Evolutionary conservation across 768 basidiomycete genomes (phyloP), one percentile per base, ranked within the genome.

Genomic region (Hebeloma cylindrosporum): DNA sequence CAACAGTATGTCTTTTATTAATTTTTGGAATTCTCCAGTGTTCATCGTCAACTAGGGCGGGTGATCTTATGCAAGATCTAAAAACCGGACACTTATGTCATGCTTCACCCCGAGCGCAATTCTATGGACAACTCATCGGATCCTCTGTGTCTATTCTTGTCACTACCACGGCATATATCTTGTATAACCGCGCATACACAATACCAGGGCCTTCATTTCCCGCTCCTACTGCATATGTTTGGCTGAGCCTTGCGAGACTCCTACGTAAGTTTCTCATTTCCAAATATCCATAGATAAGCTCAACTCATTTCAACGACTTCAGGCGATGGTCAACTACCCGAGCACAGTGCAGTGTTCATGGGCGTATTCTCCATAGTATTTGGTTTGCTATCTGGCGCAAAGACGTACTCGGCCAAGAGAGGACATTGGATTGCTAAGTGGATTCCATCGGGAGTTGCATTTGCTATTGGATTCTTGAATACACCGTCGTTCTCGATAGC

Each of bases 41-140:
- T 26, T 36, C 3, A 42, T 38, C 7, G 47, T 28, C 45, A 39
- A 8, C 22, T 40, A 93, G 90, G 63, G 93, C 94, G 5, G 95
- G 93, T 11, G 95, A 98, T 61, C 79, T 97, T 7, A 97, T 98
- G 95, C 95, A 98, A 69, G 95, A 98, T 65, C 71, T 98, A 47
- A 98, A 98, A 69, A 96, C 95, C 2, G 95, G 95, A 0, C 91
- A 96, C 63, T 71, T 98, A n/a, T 79, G 91, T 43, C 79, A 77
- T 51, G 93, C 93, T 7, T 94, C 93, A 17, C 95, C 95, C 35
- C 75, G 91, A 56, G 91, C 92, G 2, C 95, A 95, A 60, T 96
- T 97, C 62, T 94, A 84, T 56, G 91, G 92, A 7, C 92, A 98
- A 63, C 71, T 98, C 37, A 85, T 97, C 43, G 95, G 95, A 25